Evolutionary conservation across 225 moss, liverwort and hornwort genomes (phyloP), one percentile per base, ranked within the genome.

Genomic region (Pseudisothecium myosuroides): DNA sequence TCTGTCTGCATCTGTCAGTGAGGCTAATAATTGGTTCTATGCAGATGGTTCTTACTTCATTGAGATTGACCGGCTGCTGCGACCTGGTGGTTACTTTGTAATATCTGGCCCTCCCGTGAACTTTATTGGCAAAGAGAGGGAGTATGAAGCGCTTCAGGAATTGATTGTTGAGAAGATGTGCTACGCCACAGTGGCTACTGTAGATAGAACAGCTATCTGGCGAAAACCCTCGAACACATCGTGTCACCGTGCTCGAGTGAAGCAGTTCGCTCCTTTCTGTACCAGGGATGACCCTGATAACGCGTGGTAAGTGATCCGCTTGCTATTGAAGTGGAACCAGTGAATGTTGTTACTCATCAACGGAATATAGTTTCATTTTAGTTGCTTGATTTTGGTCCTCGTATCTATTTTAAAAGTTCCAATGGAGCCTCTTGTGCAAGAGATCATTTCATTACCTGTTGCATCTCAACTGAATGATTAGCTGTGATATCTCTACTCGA

Each of bases 21-120:
- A 45, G 78, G 63, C 62, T 94, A 86, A 92, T 60, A 79, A 83
- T 60, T 86, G 87, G 56, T 88, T 75, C 76, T 41, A 17, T 91
- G 87, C 93, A 95, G 95, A 90, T 93, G 94, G 92, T 64, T 82
- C 90, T 37, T 92, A 94, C 80, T 89, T 95, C 78, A 87, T 90
- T 67, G 94, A 94, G 90, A 89, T 96, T 68, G 93, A 95, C 76
- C 90, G 95, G 83, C 61, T 95, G 69, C 89, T 95, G 71, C 94
- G 95, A 71, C 91, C 93, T 79, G 94, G 93, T 16, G 95, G 94
- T 29, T 94, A 85, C 81, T 96, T 94, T 84, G 89, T 94, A 29
- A 75, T 90, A 54, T 95, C 92, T 68, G 93, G 94, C 54, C 94
- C 95, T 60, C 94, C 95, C 6, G 94, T 95, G 80, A 92, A 94